phyloP scores from a whole-genome alignment of 768 basidiomycete genomes.

The Agrocybe praecox region DNA sequence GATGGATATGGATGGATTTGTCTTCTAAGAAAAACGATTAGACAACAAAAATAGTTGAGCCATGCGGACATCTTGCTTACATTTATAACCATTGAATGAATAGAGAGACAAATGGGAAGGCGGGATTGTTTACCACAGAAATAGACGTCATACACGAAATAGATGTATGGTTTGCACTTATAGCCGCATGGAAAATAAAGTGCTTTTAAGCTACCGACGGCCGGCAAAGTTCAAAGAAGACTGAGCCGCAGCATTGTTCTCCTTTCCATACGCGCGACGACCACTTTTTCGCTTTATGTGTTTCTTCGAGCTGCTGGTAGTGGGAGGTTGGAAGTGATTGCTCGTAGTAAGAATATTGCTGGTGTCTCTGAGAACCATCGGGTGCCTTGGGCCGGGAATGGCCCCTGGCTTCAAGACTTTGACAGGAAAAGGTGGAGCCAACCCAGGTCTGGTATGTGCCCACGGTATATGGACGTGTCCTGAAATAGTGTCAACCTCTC shows the following conservation, averaged over 20 bases:
- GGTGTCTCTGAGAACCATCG: constrained; percentile 9
- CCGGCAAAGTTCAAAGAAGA: background rate
- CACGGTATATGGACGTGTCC: constrained; percentile 26
- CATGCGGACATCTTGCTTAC: background rate
- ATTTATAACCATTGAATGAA: background rate
- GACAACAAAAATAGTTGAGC: background rate
- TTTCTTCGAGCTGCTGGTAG: constrained; percentile 1
- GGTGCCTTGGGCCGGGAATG: background rate
- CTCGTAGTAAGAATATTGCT: constrained; percentile 2
- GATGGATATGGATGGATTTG: background rate
- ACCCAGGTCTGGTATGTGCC: constrained; percentile 12
- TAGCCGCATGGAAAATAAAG: background rate
- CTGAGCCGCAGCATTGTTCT: constrained; percentile 11
- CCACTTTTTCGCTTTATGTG: constrained; percentile 5
- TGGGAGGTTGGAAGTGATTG: background rate
- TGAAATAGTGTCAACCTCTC: constrained; percentile 26
- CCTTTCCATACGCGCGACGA: constrained; percentile 15
- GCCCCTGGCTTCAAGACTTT: constrained; percentile 12
- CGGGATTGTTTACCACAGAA: background rate
- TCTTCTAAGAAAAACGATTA: background rate
- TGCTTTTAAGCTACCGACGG: background rate
- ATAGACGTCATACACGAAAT: background rate
- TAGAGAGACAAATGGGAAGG: background rate
- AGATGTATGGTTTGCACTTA: background rate
- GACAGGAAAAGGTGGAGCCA: constrained; percentile 13